Evolutionary conservation across 441 rosid genomes (phyloP).

Genomic region (Dalechampia spathulata): DNA sequence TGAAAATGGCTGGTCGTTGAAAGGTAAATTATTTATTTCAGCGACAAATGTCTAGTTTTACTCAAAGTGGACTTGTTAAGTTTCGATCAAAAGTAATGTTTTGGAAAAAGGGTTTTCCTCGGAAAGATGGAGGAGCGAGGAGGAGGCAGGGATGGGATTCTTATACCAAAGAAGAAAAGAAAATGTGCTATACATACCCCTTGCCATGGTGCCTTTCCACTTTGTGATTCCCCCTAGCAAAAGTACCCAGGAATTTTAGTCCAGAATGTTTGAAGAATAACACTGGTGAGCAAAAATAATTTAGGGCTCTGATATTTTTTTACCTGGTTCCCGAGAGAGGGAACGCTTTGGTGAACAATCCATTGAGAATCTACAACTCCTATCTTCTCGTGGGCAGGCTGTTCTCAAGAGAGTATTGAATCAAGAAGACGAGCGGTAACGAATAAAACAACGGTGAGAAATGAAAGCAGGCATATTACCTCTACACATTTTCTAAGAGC

Average conservation of each 20-base stretch:
- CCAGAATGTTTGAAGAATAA: neutral
- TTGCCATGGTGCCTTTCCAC: conserved; percentile 74
- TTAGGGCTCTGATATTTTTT: conserved; percentile 6
- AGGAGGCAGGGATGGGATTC: too few species aligned
- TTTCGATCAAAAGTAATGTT: too few species aligned
- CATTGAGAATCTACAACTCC: conserved; percentile 98
- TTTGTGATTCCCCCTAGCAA: conserved; percentile 58
- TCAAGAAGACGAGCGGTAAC: neutral
- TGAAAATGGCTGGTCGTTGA: too few species aligned
- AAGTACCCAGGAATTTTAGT: conserved; percentile 6
- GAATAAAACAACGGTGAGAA: neutral
- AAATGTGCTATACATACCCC: conserved; percentile 46
- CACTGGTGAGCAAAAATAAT: neutral
- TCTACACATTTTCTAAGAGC: conserved; percentile 90
- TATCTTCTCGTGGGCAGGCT: conserved; percentile 98
- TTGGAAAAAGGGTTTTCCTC: too few species aligned
- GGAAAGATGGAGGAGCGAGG: too few species aligned
- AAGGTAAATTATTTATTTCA: too few species aligned
- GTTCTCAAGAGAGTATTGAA: conserved; percentile 16
- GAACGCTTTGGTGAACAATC: conserved; percentile 91
- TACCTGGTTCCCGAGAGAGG: conserved; percentile 94
- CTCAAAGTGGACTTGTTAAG: too few species aligned
- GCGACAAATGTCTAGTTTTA: too few species aligned
- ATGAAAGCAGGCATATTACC: conserved; percentile 30
- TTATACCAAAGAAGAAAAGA: too few species aligned